Conservation (phyloP, 176 grass and related monocot genomes). For the Stipa capillata region DNA sequence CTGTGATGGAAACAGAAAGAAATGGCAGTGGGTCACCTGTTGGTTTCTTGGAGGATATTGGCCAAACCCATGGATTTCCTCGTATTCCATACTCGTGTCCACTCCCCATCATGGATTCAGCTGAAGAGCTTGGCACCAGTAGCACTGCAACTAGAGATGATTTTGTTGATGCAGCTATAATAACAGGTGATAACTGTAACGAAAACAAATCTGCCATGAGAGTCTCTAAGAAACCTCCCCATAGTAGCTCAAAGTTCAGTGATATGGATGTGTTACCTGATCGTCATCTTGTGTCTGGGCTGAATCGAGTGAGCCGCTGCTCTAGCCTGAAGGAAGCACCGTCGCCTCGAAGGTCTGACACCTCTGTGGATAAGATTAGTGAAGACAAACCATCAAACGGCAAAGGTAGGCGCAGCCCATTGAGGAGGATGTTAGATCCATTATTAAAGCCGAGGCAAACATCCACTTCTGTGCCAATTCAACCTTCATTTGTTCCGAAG, state of each 20-base stretch:
- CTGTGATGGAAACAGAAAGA: slow-evolving; percentile 29
- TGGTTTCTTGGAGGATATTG: slow-evolving; percentile 40
- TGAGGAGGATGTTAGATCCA: slow-evolving; percentile 91
- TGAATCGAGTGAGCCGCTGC: slow-evolving; percentile 43
- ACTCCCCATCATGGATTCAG: slow-evolving; percentile 39
- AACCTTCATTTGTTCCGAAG: slow-evolving; percentile 32
- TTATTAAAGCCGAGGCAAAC: slow-evolving; percentile 61
- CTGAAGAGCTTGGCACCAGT: slow-evolving; percentile 14
- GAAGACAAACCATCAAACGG: slow-evolving; percentile 51
- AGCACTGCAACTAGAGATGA: neutral
- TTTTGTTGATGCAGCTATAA: slow-evolving; percentile 17
- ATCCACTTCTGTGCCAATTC: slow-evolving; percentile 28
- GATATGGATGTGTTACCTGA: slow-evolving; percentile 25
- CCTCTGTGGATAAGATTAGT: slow-evolving; percentile 34
- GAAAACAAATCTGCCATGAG: neutral
- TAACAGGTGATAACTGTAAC: slow-evolving; percentile 1
- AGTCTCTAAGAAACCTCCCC: neutral
- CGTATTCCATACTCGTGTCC: slow-evolving; percentile 65
- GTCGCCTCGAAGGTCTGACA: slow-evolving; percentile 11
- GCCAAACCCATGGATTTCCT: slow-evolving; percentile 19
- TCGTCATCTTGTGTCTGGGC: slow-evolving; percentile 13
- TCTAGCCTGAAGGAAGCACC: slow-evolving; percentile 55
- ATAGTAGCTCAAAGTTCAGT: slow-evolving; percentile 27
- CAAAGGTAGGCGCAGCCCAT: slow-evolving; percentile 69
- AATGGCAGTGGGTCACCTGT: slow-evolving; percentile 25